These are phyloP conservation scores for Talaromyces piceae DNA, from an alignment of 2,329 filamentous ascomycete genomes.

Conservation along the genomic window DNA sequence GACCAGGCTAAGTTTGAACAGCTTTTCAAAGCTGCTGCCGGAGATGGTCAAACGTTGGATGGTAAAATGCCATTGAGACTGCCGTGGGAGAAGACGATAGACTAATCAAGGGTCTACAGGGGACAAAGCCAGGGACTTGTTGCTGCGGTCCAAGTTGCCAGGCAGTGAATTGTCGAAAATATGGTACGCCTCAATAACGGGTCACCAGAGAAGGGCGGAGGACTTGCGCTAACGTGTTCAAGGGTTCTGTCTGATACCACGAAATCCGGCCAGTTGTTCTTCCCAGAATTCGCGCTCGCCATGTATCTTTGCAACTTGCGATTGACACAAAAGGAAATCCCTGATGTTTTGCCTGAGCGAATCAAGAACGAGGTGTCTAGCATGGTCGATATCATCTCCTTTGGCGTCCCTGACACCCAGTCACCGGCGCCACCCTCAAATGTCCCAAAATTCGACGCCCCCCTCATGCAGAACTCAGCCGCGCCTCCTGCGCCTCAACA, in stretches of 20 bases:
- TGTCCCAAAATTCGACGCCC: slow-evolving; percentile 61
- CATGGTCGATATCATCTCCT: slow-evolving; percentile 99
- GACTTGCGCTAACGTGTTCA: slow-evolving; percentile 7
- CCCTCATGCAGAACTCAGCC: slow-evolving; percentile 42
- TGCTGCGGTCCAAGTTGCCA: slow-evolving; percentile 79
- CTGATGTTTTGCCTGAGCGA: slow-evolving; percentile 66
- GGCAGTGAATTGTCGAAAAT: slow-evolving; percentile 86
- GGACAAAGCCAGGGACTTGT: slow-evolving; percentile 83
- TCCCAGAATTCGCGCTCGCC: slow-evolving; percentile 92
- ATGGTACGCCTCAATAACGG: slow-evolving; percentile 55
- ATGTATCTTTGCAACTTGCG: slow-evolving; percentile 98
- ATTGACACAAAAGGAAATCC: slow-evolving; percentile 77
- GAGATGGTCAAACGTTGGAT: slow-evolving; percentile 74
- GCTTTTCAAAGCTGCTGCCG: slow-evolving; percentile 90
- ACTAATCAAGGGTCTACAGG: slow-evolving; percentile 27
- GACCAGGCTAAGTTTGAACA: slow-evolving; percentile 98
- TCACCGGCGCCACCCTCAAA: slow-evolving; percentile 50
- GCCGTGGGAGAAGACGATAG: neutral
- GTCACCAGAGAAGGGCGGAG: neutral
- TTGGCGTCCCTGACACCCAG: slow-evolving; percentile 73
- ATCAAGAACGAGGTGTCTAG: slow-evolving; percentile 96
- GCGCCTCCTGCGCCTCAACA: slow-evolving; percentile 52
- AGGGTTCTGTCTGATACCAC: slow-evolving; percentile 94
- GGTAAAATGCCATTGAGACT: slow-evolving; percentile 46
- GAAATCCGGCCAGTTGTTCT: slow-evolving; percentile 89